These are phyloP conservation scores for Aspergillus tanneri DNA, from an alignment of 2,329 filamentous ascomycete genomes.

Conservation along the genomic window DNA sequence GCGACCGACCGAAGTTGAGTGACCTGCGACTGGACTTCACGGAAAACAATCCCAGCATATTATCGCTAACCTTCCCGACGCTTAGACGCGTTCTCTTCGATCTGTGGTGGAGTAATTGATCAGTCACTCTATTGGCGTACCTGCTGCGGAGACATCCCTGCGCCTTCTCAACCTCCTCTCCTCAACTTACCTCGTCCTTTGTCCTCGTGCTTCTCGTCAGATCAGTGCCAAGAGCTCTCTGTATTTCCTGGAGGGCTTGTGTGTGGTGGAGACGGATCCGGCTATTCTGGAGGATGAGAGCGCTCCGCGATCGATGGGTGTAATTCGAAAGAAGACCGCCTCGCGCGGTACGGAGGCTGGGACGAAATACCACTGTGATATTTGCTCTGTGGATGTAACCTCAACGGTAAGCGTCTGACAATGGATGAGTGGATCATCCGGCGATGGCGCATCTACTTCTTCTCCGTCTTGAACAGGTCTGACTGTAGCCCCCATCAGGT, in stretches of 20 bases:
- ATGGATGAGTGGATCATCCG: not conserved
- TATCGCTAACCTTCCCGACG: constrained; percentile 1
- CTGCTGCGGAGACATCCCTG: too few relatives aligned
- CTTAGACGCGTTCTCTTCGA: not conserved
- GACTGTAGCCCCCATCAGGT: constrained; percentile 58
- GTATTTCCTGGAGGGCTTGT: constrained; percentile 29
- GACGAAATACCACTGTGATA: constrained; percentile 95
- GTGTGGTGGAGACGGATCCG: constrained; percentile 33
- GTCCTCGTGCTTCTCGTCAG: constrained; percentile 6
- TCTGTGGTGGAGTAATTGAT: too few relatives aligned
- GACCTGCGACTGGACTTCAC: constrained; percentile 10
- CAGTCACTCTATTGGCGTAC: too few relatives aligned
- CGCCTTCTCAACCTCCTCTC: too few relatives aligned
- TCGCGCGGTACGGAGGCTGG: constrained; percentile 80
- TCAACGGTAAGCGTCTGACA: constrained; percentile 68
- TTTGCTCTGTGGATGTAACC: constrained; percentile 94
- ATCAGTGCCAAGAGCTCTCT: constrained; percentile 25
- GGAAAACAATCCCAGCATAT: too few relatives aligned
- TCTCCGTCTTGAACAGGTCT: not conserved
- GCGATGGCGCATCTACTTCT: not conserved
- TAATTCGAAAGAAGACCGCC: constrained; percentile 94
- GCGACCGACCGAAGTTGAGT: constrained; percentile 10
- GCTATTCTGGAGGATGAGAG: constrained; percentile 42
- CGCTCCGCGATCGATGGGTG: constrained; percentile 65
- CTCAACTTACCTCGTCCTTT: constrained; percentile 4